Evolutionary conservation across 2,329 filamentous ascomycete genomes (phyloP).

Genomic region (Colletotrichum abscissum): DNA sequence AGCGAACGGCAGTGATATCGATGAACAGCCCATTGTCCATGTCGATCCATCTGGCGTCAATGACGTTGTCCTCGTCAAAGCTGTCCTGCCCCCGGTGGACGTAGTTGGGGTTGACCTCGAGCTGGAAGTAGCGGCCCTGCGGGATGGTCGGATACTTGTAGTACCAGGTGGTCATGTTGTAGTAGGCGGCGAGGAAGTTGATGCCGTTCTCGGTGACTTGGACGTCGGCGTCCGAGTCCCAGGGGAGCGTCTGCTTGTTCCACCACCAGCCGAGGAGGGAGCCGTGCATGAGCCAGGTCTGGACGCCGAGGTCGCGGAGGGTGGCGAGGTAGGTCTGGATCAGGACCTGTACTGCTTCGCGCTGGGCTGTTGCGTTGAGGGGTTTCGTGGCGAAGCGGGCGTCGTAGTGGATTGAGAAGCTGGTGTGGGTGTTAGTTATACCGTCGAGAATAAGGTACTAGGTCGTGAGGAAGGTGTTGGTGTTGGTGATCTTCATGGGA

Average conservation of each 20-base stretch:
- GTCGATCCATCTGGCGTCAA: conserved; percentile 63
- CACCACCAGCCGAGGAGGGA: conserved; percentile 91
- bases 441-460: background rate
- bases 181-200: conserved; percentile 71
- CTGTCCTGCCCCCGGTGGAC: conserved; percentile 41
- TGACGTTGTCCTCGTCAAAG: conserved; percentile 51
- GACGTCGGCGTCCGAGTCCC: conserved; percentile 83
- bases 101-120: conserved; percentile 61
- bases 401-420: conserved; percentile 50
- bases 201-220: conserved; percentile 77
- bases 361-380: conserved; percentile 66
- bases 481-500: background rate
- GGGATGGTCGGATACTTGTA: conserved; percentile 52
- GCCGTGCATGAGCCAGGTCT: conserved; percentile 89
- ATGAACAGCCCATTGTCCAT: conserved; percentile 59
- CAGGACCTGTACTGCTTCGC: conserved; percentile 72
- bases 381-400: conserved; percentile 50
- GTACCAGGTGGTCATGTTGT: conserved; percentile 69
- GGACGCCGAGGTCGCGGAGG: conserved; percentile 72
- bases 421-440: conserved; percentile 8
- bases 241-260: conserved; percentile 78
- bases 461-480: too few relatives aligned
- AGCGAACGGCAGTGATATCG: conserved; percentile 62
- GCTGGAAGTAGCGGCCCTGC: conserved; percentile 55
- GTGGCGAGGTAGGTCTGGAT: conserved; percentile 79